Percentiles rank a stretch among this genome's conserved stretches.
Evolutionary conservation across 176 grass and related monocot species (phyloP).

Genomic region (Luzula sylvatica): DNA sequence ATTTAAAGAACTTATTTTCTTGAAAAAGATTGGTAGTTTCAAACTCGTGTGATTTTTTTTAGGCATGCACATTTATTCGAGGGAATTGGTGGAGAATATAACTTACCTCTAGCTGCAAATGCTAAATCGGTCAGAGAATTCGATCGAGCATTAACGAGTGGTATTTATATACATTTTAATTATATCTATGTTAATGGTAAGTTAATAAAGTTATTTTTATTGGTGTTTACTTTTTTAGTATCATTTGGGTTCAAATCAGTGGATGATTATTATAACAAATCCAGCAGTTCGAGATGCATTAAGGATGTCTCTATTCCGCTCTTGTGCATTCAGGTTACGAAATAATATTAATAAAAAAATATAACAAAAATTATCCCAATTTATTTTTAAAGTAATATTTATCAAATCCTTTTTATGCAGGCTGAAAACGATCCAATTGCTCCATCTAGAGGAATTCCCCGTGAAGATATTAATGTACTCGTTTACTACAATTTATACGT

Average conservation of each 20-base stretch:
- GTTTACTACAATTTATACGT: background rate
- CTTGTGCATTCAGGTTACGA: conserved; percentile 92
- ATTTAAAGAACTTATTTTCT: conserved; percentile 10
- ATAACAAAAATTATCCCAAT: background rate
- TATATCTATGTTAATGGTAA: background rate
- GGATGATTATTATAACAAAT: conserved; percentile 96
- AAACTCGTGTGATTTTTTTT: no score
- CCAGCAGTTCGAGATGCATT: conserved; percentile 84
- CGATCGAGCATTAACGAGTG: conserved; percentile 87
- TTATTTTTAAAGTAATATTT: background rate
- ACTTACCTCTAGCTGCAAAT: conserved; percentile 65
- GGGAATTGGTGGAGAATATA: conserved; percentile 69
- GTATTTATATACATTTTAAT: conserved; percentile 15
- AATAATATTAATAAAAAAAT: conserved; percentile 8
- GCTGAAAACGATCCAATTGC: conserved; percentile 90
- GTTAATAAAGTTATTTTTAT: conserved; percentile 9
- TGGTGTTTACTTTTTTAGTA: conserved; percentile 51
- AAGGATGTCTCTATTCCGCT: conserved; percentile 77
- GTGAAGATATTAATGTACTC: conserved; percentile 84
- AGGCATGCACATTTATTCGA: conserved; percentile 86
- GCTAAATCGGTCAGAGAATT: conserved; percentile 86
- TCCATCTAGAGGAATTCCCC: conserved; percentile 86
- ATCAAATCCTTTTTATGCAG: conserved; percentile 24
- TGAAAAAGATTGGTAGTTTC: no score
- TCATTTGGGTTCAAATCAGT: conserved; percentile 98